Evolutionary conservation across 768 basidiomycete species (phyloP), one percentile per base, ranked within the genome.

Genomic region (Thelephora ganbajun): DNA sequence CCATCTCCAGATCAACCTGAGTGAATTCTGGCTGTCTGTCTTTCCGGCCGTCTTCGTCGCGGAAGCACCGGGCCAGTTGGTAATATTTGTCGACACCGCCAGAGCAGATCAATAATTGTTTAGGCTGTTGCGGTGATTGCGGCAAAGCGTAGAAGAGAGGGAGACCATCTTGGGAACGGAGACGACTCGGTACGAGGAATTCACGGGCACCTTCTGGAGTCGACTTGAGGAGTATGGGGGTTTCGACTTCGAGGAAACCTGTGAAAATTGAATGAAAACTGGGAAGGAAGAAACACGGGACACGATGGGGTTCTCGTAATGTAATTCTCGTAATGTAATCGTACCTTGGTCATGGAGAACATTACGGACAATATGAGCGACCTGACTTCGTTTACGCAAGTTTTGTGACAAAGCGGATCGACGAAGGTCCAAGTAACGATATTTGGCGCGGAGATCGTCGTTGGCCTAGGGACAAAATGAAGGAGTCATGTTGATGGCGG

Each of bases 21-120:
- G 93, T 97, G 64, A 97, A 97, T 63, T 97, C 93, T 0, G 93
- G 92, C 59, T 97, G 93, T 39, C 93, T 75, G 61, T 97, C 93
- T 63, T 86, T 92, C 48, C 93, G 74, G 3, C 92, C 91, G 58
- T 89, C 90, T 63, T 97, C 93, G 62, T 97, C 93, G 41, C 93
- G 77, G 71, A 97, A 97, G 65, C 93, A 97, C 54, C 79, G 79
- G 12, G 93, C 93, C 46, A 97, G 71, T 62, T 97, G 93, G 65
- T 79, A 97, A 64, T 97, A 97, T 54, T 74, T 79, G 58, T 90
- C 84, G n/a, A 93, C 72, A 2, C 73, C 80, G 14, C 92, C 93
- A 7, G 92, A 94, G 52, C 83, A 82, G 19, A 96, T 85, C 48
- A 97, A 72, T 4, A 96, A 70, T 59, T 96, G 93, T 62, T 96